Evolutionary conservation across 2,329 filamentous ascomycete genomes (phyloP).

Genomic region (Pseudopithomyces maydicus): DNA sequence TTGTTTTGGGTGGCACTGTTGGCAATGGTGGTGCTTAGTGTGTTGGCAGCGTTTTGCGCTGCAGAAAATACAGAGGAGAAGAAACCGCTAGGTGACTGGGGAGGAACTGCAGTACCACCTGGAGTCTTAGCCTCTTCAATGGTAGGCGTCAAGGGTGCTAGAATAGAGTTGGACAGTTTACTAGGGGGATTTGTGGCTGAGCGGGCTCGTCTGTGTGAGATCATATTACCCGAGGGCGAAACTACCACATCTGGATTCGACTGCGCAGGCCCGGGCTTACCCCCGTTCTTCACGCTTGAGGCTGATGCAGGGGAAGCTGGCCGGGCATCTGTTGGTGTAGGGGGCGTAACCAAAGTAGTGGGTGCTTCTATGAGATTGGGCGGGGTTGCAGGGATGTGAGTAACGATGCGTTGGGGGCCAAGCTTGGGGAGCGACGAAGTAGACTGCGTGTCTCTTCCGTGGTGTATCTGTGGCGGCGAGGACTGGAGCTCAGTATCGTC

Average conservation of each 20-base stretch:
- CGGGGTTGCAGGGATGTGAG: constrained; percentile 48
- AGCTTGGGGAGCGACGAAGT: constrained; percentile 27
- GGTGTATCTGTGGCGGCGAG: constrained; percentile 38
- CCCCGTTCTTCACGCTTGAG: constrained; percentile 24
- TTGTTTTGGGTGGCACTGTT: constrained; percentile 62
- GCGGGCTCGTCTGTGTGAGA: constrained; percentile 69
- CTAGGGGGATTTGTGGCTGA: constrained; percentile 70
- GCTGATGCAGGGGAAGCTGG: constrained; percentile 39
- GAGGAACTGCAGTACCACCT: constrained; percentile 57
- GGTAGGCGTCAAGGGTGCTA: constrained; percentile 72
- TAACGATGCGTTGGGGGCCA: constrained; percentile 44
- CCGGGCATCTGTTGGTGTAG: constrained; percentile 61
- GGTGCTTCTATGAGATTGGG: constrained; percentile 52
- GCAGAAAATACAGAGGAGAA: constrained; percentile 93
- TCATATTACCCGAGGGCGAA: constrained; percentile 72
- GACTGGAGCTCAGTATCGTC: constrained; percentile 29
- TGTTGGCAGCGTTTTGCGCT: constrained; percentile 87
- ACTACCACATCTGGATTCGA: constrained; percentile 60
- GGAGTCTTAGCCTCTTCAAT: constrained; percentile 70
- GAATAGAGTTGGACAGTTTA: constrained; percentile 80
- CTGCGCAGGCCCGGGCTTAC: constrained; percentile 37
- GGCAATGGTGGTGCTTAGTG: constrained; percentile 73
- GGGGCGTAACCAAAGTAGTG: constrained; percentile 66
- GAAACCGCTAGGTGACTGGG: constrained; percentile 66
- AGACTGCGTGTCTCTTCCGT: constrained; percentile 37